Percentiles rank a stretch among this genome's conserved stretches.
These are phyloP conservation scores for Colletotrichum sp. DNA, from an alignment of 2,329 filamentous ascomycete species.

Conservation along the genomic window DNA sequence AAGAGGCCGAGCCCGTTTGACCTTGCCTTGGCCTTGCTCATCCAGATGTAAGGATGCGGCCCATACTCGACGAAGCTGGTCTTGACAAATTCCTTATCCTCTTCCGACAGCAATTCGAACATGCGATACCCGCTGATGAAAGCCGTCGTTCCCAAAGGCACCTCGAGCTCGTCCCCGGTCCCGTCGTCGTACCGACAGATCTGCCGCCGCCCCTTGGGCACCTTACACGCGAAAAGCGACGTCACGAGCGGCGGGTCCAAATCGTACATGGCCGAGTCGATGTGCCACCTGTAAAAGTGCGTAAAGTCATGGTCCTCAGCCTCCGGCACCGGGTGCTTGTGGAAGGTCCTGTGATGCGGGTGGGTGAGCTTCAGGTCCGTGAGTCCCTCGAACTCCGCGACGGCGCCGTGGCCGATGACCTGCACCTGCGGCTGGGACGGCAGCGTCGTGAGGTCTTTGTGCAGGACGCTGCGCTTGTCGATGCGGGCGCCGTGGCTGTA, in stretches of 20 bases:
- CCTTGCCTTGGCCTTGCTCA: background rate
- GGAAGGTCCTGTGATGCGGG: background rate
- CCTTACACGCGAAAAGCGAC: background rate
- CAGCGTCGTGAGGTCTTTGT: background rate
- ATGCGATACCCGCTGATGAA: background rate
- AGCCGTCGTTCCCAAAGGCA: background rate
- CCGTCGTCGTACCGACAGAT: background rate
- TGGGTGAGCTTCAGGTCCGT: background rate
- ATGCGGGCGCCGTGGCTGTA: background rate
- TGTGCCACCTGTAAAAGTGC: background rate
- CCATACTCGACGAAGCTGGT: background rate
- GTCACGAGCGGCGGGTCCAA: background rate
- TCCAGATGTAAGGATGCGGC: background rate
- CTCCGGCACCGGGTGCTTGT: background rate
- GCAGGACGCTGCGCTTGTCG: background rate
- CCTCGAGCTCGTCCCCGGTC: background rate
- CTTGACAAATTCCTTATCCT: background rate
- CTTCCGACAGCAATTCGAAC: background rate
- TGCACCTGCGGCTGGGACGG: background rate
- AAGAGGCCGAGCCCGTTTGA: background rate
- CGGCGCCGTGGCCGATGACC: background rate
- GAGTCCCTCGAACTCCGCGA: background rate
- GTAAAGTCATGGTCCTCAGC: background rate
- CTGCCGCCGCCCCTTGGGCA: background rate
- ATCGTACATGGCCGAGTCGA: background rate